phyloP scores from a whole-genome alignment of 75 land plant species.

The Isoetes taiwanensis region DNA sequence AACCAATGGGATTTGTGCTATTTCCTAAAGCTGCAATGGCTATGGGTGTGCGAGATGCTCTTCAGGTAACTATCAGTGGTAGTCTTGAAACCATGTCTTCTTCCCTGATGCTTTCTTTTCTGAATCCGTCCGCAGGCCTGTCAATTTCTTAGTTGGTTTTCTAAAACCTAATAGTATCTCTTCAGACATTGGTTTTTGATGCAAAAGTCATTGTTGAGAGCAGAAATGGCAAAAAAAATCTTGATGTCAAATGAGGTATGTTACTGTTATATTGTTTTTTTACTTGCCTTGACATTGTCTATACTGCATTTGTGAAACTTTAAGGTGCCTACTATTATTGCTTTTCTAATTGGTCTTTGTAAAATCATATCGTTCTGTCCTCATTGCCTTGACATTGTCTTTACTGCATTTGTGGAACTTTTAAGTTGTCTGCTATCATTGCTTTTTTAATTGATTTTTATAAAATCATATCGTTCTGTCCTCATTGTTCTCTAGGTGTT shows the following conservation, averaged over 20 bases:
- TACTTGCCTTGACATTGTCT: background rate
- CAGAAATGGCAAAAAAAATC: conserved; percentile 99
- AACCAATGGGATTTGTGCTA: conserved; percentile 95
- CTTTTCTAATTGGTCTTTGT: background rate
- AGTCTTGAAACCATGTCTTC: background rate
- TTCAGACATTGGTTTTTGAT: conserved; percentile 87
- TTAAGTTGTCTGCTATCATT: too few relatives aligned
- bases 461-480: background rate
- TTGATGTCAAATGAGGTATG: conserved; percentile 81
- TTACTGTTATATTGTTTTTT: background rate
- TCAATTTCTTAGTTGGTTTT: too few relatives aligned
- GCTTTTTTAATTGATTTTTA: too few relatives aligned
- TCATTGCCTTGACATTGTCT: too few relatives aligned
- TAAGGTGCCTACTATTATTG: too few relatives aligned
- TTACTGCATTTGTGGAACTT: too few relatives aligned
- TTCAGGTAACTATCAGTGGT: conserved; percentile 41
- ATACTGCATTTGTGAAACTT: background rate
- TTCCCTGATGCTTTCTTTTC: background rate
- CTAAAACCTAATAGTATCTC: background rate
- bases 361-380: too few relatives aligned
- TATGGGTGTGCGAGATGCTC: conserved; percentile 76
- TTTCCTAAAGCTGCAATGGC: conserved; percentile 71
- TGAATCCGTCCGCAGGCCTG: too few relatives aligned
- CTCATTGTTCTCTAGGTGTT: conserved; percentile 14
- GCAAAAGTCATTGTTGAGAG: conserved; percentile 70